Percentiles rank a stretch among this genome's conserved stretches.
Conservation (phyloP, 2,329 filamentous ascomycete species). For the Neofusicoccum ribis region DNA sequence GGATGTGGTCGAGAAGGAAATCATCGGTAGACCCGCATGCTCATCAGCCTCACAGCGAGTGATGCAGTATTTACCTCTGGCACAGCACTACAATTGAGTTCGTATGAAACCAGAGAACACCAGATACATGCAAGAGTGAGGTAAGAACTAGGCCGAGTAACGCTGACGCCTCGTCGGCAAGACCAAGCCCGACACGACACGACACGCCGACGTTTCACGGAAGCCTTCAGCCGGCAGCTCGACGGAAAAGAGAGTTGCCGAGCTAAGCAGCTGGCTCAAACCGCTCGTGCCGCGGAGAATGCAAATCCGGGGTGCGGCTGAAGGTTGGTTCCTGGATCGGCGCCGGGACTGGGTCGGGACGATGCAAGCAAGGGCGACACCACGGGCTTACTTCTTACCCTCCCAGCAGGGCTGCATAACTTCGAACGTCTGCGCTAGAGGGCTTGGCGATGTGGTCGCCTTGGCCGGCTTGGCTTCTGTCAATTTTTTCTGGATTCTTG, state of each 20-base stretch:
- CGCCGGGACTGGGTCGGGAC: too few relatives aligned
- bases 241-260: background rate
- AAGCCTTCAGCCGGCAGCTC: background rate
- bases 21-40: too few relatives aligned
- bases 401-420: slow-evolving; percentile 6
- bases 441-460: slow-evolving; percentile 7
- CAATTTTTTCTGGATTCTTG: background rate
- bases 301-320: background rate
- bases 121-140: background rate
- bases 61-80: too few relatives aligned
- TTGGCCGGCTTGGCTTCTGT: slow-evolving; percentile 14
- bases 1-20: too few relatives aligned
- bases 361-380: background rate
- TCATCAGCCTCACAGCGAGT: too few relatives aligned
- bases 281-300: background rate
- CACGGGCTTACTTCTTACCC: background rate
- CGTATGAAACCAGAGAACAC: too few relatives aligned
- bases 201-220: background rate
- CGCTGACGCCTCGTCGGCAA: background rate
- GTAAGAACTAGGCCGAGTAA: background rate
- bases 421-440: slow-evolving; percentile 18
- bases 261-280: background rate
- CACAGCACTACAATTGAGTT: too few relatives aligned
- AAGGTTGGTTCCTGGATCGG: too few relatives aligned
- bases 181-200: background rate